Conservation (phyloP, 352 stramenopile genomes). For the Globisporangium carolinianum region DNA sequence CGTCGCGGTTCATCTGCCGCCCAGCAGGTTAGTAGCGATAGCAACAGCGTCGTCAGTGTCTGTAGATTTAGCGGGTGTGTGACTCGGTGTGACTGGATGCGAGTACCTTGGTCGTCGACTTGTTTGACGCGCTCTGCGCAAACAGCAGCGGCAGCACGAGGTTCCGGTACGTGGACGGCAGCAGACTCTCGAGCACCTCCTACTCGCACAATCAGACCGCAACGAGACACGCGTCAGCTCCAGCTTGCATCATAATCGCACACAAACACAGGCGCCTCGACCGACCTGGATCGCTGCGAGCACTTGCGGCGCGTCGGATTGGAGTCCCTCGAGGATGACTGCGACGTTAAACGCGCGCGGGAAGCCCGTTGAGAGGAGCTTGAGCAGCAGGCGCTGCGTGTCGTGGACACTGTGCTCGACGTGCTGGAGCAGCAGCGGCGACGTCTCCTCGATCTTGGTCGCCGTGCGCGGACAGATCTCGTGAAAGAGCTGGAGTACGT, state of each 20-base stretch:
- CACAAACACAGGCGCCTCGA: background rate
- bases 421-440: conserved; percentile 66
- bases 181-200: conserved; percentile 77
- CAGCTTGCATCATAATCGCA: background rate
- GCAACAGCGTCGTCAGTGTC: background rate
- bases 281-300: conserved; percentile 68
- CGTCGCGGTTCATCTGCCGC: conserved; percentile 50
- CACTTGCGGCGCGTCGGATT: conserved; percentile 66
- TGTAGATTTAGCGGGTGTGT: background rate
- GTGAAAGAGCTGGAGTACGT: conserved; percentile 67
- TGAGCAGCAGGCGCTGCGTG: conserved; percentile 62
- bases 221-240: conserved; percentile 4
- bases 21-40: background rate
- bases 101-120: conserved; percentile 44
- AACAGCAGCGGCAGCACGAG: conserved; percentile 74
- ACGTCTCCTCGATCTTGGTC: conserved; percentile 68
- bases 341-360: conserved; percentile 77
- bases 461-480: conserved; percentile 65
- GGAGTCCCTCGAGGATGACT: conserved; percentile 73
- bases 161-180: conserved; percentile 66
- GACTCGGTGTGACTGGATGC: background rate
- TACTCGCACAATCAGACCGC: conserved; percentile 6
- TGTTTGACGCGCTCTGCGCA: conserved; percentile 40
- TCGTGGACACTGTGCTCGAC: conserved; percentile 76
- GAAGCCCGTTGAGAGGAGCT: conserved; percentile 74